Percentiles rank a stretch among this genome's conserved stretches.
Evolutionary conservation across 176 grass and related monocot genomes (phyloP).

Genomic region (Oryza glaberrima): DNA sequence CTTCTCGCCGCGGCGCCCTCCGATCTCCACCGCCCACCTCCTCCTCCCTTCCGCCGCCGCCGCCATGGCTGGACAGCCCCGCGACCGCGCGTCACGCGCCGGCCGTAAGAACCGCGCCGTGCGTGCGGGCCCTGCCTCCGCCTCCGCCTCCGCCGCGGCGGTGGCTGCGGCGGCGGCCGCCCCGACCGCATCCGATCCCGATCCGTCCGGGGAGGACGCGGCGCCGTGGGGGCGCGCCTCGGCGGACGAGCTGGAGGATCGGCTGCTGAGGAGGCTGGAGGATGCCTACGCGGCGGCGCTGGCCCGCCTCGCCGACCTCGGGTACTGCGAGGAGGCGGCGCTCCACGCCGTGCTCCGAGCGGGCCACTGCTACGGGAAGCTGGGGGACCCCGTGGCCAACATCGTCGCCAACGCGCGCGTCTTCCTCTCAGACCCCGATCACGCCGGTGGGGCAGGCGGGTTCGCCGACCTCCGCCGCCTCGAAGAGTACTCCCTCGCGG

Average conservation of each 20-base stretch:
- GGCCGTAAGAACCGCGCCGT: slow-evolving; percentile 39
- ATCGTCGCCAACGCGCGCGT: slow-evolving; percentile 73
- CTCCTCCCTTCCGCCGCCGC: background rate
- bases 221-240: slow-evolving; percentile 59
- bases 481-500: slow-evolving; percentile 88
- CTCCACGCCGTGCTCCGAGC: slow-evolving; percentile 77
- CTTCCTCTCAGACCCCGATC: slow-evolving; percentile 57
- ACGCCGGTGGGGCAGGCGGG: slow-evolving; percentile 29
- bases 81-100: slow-evolving; percentile 36
- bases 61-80: slow-evolving; percentile 49
- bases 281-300: slow-evolving; percentile 85
- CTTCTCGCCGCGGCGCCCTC: background rate
- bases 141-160: background rate
- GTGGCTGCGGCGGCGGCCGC: background rate
- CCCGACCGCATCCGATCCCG: slow-evolving; percentile 53
- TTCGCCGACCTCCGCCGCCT: slow-evolving; percentile 86
- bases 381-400: slow-evolving; percentile 68
- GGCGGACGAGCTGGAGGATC: slow-evolving; percentile 75
- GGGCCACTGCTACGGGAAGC: slow-evolving; percentile 80
- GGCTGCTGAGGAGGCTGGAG: slow-evolving; percentile 76
- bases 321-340: slow-evolving; percentile 65
- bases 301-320: slow-evolving; percentile 56
- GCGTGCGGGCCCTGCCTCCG: slow-evolving; percentile 25
- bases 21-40: slow-evolving; percentile 40
- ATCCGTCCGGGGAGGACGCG: slow-evolving; percentile 40